Evolutionary conservation across 768 basidiomycete species (phyloP).

Genomic region (Leucocoprinus sp.): DNA sequence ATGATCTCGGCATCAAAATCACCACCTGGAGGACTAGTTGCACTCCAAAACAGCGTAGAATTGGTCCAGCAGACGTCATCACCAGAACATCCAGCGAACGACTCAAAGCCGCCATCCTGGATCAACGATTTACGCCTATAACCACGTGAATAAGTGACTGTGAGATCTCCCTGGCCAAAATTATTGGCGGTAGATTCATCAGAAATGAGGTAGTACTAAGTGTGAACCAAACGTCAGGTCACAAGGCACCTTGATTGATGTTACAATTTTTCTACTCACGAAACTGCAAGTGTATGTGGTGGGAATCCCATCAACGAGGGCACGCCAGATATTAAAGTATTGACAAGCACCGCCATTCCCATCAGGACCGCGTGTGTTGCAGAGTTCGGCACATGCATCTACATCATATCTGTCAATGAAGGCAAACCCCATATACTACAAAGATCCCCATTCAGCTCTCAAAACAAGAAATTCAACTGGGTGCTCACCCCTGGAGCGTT

Average conservation of each 20-base stretch:
- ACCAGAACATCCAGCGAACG: constrained; percentile 23
- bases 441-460: background rate
- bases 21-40: constrained; percentile 27
- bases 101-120: constrained; percentile 38
- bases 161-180: constrained; percentile 35
- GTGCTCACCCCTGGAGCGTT: constrained; percentile 34
- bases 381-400: constrained; percentile 34
- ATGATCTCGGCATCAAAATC: constrained; percentile 36
- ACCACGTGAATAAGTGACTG: constrained; percentile 39
- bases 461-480: background rate
- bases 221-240: too few relatives aligned
- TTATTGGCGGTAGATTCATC: constrained; percentile 39
- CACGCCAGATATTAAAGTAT: constrained; percentile 49
- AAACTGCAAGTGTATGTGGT: constrained; percentile 44
- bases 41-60: constrained; percentile 31
- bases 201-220: constrained; percentile 35
- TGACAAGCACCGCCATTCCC: constrained; percentile 35
- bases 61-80: constrained; percentile 32
- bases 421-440: constrained; percentile 44
- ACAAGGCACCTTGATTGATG: too few relatives aligned
- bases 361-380: constrained; percentile 35
- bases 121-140: constrained; percentile 32
- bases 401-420: constrained; percentile 42
- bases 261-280: constrained; percentile 21
- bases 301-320: constrained; percentile 35